A percentile compares a stretch with the other conserved stretches of the same genome.
Conservation (phyloP, 2,329 filamentous ascomycete species). For the Colletotrichum endophyticum region DNA sequence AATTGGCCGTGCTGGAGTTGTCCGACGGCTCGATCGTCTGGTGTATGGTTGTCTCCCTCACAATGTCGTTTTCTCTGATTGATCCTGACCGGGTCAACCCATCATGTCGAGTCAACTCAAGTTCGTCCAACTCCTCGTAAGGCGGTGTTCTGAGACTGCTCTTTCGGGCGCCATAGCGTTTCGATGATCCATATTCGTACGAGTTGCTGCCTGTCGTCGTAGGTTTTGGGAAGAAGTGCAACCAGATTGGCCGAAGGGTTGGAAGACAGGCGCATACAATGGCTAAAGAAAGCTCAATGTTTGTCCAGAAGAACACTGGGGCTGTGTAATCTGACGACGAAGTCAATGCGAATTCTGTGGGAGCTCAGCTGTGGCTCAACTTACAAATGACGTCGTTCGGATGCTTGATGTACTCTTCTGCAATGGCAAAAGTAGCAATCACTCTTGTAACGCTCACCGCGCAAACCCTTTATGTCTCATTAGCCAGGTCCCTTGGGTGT, state of each 20-base stretch:
- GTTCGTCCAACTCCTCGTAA: slow-evolving; percentile 13
- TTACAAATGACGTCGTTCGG: slow-evolving; percentile 30
- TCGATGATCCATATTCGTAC: slow-evolving; percentile 9
- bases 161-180: neutral
- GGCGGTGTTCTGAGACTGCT: neutral
- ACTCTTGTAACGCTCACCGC: slow-evolving; percentile 23
- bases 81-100: neutral
- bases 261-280: slow-evolving; percentile 44
- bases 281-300: slow-evolving; percentile 43
- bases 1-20: slow-evolving; percentile 8
- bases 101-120: neutral
- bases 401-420: slow-evolving; percentile 21
- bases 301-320: slow-evolving; percentile 39
- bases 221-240: slow-evolving; percentile 18
- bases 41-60: slow-evolving; percentile 6
- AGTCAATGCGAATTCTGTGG: neutral
- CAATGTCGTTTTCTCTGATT: neutral
- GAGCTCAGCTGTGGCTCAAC: neutral
- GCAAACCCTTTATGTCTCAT: neutral
- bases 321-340: slow-evolving; percentile 26
- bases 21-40: slow-evolving; percentile 8
- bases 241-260: slow-evolving; percentile 36
- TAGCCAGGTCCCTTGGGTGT: neutral
- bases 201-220: neutral
- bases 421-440: slow-evolving; percentile 24